Conservation (phyloP, 1,284 basidiomycete genomes). For the Cutaneotrichosporon sp. region DNA sequence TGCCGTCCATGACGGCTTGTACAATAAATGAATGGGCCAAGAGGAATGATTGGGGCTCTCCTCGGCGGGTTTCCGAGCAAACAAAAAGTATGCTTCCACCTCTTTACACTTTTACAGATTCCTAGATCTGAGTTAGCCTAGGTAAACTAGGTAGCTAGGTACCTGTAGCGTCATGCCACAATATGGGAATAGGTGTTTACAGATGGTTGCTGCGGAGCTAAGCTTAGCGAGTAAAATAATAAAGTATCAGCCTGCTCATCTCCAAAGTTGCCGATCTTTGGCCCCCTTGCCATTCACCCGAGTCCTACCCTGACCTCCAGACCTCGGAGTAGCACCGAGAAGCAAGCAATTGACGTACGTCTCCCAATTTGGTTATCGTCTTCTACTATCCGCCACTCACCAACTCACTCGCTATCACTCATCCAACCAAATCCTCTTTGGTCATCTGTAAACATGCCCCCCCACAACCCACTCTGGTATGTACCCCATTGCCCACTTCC, state of each 20-base stretch:
- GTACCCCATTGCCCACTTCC: not conserved
- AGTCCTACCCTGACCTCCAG: too few relatives aligned
- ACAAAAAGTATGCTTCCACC: not conserved
- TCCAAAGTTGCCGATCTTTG: too few relatives aligned
- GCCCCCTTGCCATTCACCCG: too few relatives aligned
- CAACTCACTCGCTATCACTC: too few relatives aligned
- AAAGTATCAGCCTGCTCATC: too few relatives aligned
- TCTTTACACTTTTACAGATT: not conserved
- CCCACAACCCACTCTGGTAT: slow-evolving; percentile 33
- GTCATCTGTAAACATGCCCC: slow-evolving; percentile 25
- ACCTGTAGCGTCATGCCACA: not conserved
- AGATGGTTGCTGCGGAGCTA: not conserved
- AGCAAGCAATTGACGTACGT: too few relatives aligned
- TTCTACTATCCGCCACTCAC: too few relatives aligned
- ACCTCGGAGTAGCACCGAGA: too few relatives aligned
- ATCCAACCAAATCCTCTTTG: not conserved
- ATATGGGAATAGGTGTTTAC: not conserved
- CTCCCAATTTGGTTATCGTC: too few relatives aligned
- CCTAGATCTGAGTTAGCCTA: not conserved
- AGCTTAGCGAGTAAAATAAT: too few relatives aligned
- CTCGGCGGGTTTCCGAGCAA: not conserved
- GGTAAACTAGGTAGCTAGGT: not conserved
- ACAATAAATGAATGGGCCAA: not conserved
- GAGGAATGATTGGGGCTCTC: not conserved
- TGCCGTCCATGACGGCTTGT: not conserved